phyloP scores from a whole-genome alignment of 2,329 filamentous ascomycete genomes.

The Fusarium virguliforme region DNA sequence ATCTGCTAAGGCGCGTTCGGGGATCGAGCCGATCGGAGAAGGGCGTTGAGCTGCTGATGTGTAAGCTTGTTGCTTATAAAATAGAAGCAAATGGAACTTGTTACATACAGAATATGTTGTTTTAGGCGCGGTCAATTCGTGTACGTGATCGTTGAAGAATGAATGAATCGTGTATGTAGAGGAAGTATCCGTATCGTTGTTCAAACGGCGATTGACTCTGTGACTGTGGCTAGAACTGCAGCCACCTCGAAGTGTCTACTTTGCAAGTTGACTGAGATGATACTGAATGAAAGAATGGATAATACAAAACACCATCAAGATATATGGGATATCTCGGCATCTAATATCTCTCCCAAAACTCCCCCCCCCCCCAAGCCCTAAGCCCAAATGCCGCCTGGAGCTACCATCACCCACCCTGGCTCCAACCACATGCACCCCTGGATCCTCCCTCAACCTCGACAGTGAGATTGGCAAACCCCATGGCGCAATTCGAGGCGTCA shows the following conservation, averaged over 20 bases:
- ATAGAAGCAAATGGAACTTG: not conserved
- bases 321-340: conserved; percentile 5
- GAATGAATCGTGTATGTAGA: not conserved
- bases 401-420: conserved; percentile 6
- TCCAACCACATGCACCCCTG: conserved; percentile 15
- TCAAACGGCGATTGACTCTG: conserved; percentile 13
- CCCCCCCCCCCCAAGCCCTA: conserved; percentile 1
- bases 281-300: not conserved
- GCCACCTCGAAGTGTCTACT: not conserved
- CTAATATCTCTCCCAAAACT: conserved; percentile 13
- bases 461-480: conserved; percentile 7
- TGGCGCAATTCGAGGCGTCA: conserved; percentile 18
- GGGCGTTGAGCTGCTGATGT: not conserved
- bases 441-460: not conserved
- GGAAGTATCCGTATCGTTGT: conserved; percentile 2
- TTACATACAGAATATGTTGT: conserved; percentile 1
- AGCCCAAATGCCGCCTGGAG: conserved; percentile 9
- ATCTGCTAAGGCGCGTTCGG: conserved; percentile 1
- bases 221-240: conserved; percentile 21
- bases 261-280: not conserved
- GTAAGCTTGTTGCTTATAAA: not conserved
- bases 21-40: not conserved
- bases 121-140: not conserved
- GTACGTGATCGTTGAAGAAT: not conserved
- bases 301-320: not conserved